Evolutionary conservation across 2,329 filamentous ascomycete species (phyloP), one percentile per base, ranked within the genome.

Genomic region (Colletotrichum kahawae): DNA sequence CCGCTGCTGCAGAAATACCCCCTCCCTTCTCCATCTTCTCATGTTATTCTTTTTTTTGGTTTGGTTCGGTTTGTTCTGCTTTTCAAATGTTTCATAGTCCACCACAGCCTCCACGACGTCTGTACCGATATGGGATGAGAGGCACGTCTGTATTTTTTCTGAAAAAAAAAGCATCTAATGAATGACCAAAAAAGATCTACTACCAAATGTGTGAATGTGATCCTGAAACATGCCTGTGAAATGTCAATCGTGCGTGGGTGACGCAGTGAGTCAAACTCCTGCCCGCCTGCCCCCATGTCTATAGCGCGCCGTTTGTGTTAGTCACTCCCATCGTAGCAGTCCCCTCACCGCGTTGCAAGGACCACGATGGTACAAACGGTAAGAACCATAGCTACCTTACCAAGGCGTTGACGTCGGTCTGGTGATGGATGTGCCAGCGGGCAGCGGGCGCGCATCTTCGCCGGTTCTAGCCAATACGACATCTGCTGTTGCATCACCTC

Each of bases 1-100:
- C 70, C 70, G 59, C 70, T 69, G 70, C 57, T 56, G 70, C 70
- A 68, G 24, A 65, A 62, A 69, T 69, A 69, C 56, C 67, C 67
- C 56, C 34, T 63, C 43, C 60, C n/a, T 27, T n/a, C 48, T 33
- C 33, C 5, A 27, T 62, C 60, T 62, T 36, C n/a, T 29, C 34
- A 5, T 21, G 9, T 48, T 12, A 24, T 34, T 4, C 16, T 16
- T 33, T 31, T 12, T 51, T 51, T 51, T n/a, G n/a, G 43, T 51
- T 51, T 13, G 43, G 31, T 33, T 33, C 21, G 43, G 43, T 51
- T 51, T 21, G 43, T 0, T 51, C 6, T 51, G 43, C 43, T 48
- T 51, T 51, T 21, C 10, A 21, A 12, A 57, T 59, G 51, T 43
- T 43, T 59, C 33, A 33, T 68, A 59, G 66, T 43, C 51, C 24